Conservation (phyloP, 139 green algal species). For the Limnomonas spitsbergensis region DNA sequence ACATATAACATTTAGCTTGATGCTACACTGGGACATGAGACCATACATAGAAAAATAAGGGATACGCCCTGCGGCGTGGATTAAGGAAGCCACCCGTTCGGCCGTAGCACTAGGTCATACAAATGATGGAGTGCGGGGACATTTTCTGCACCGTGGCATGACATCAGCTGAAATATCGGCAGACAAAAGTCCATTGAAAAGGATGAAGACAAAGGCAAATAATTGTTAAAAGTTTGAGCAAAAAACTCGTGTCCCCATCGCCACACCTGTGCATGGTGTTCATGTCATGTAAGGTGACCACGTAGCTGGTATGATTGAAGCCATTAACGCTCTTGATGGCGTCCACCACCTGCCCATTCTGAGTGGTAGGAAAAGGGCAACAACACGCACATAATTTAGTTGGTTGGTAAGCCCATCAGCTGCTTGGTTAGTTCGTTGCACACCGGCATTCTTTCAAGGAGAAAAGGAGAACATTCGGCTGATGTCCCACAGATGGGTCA, state of each 20-base stretch:
- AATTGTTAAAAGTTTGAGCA: too few relatives aligned
- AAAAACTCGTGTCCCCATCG: too few relatives aligned
- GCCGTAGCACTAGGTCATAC: too few relatives aligned
- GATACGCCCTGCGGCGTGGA: too few relatives aligned
- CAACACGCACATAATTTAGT: background rate
- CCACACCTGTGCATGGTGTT: background rate
- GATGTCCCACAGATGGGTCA: background rate
- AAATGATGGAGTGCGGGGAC: background rate
- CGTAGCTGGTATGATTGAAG: slow-evolving; percentile 1
- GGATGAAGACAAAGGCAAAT: too few relatives aligned
- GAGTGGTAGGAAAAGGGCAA: background rate
- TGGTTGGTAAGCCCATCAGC: background rate
- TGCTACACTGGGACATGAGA: too few relatives aligned
- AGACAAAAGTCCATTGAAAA: background rate
- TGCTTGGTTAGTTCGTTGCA: background rate
- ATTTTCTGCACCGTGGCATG: background rate
- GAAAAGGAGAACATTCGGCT: background rate
- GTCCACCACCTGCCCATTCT: background rate
- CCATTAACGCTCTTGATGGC: background rate
- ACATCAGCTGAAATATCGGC: background rate
- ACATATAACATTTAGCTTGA: too few relatives aligned
- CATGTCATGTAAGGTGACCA: background rate
- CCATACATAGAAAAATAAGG: too few relatives aligned
- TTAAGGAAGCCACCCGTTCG: too few relatives aligned
- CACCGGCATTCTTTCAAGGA: background rate